A percentile compares a stretch with the other conserved stretches of the same genome.
Evolutionary conservation across 139 green algal species (phyloP).

Genomic region (Closterium sp.): DNA sequence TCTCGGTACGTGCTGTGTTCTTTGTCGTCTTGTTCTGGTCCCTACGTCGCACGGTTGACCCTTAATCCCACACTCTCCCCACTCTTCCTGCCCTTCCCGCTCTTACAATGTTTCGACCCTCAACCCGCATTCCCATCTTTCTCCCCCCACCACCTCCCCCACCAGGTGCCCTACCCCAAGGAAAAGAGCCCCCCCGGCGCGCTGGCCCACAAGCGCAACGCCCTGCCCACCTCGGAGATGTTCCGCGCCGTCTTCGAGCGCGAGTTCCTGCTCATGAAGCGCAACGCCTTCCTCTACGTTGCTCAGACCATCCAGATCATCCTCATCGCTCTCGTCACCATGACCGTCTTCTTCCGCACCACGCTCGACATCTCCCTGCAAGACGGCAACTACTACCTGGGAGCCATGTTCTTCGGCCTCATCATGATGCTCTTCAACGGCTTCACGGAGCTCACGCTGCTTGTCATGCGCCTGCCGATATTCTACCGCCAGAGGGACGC

Average conservation of each 20-base stretch:
- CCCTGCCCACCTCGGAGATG: conserved; percentile 6
- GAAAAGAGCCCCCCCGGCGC: conserved; percentile 22
- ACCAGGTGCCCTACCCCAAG: conserved; percentile 15
- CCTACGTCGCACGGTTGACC: no score
- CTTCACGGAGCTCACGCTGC: not conserved
- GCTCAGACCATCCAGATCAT: conserved; percentile 53
- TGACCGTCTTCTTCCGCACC: conserved; percentile 63
- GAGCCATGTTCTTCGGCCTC: conserved; percentile 57
- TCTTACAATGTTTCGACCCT: no score
- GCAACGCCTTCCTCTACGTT: conserved; percentile 54
- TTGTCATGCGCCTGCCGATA: conserved; percentile 31
- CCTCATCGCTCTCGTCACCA: conserved; percentile 25
- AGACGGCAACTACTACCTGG: conserved; percentile 55
- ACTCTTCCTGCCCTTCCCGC: no score
- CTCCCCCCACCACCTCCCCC: not conserved
- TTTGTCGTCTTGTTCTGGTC: no score
- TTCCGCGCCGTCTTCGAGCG: conserved; percentile 52
- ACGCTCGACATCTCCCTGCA: conserved; percentile 51
- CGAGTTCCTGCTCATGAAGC: conserved; percentile 59
- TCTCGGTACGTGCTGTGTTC: conserved; percentile 17
- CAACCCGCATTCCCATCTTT: not conserved
- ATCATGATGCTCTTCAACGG: conserved; percentile 53
- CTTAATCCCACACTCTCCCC: not conserved
- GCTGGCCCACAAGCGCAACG: conserved; percentile 9
- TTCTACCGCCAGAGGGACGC: conserved; percentile 79